Evolutionary conservation across 495 filamentous ascomycete genomes (phyloP).

Genomic region (Cairneyella variabilis): DNA sequence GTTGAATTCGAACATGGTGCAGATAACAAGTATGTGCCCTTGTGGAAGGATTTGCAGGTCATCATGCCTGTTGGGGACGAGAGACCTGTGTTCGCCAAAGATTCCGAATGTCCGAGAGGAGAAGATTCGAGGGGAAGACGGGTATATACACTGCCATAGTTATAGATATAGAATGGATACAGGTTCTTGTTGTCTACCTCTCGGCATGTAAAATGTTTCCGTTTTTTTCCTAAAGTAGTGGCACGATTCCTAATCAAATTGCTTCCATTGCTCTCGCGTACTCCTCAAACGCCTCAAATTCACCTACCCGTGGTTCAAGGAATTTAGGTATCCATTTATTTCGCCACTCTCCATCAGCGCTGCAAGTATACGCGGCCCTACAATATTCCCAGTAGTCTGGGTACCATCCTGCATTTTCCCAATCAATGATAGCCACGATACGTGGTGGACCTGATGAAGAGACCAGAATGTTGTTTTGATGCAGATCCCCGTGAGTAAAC

Average conservation of each 20-base stretch:
- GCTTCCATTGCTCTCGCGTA: constrained; percentile 31
- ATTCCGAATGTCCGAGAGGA: neutral
- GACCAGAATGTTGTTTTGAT: constrained; percentile 38
- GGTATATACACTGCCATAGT: neutral
- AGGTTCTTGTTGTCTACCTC: no score
- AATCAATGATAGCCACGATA: constrained; percentile 36
- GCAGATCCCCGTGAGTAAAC: constrained; percentile 40
- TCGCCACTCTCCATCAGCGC: constrained; percentile 30
- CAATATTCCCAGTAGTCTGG: constrained; percentile 45
- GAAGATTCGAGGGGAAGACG: neutral
- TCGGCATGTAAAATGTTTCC: no score
- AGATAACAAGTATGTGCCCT: constrained; percentile 38
- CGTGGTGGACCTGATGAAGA: constrained; percentile 28
- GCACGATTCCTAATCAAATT: constrained; percentile 25
- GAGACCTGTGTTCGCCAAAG: constrained; percentile 30
- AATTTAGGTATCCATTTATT: constrained; percentile 29
- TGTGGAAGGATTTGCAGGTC: constrained; percentile 51
- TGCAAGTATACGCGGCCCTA: constrained; percentile 33
- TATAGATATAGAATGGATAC: no score
- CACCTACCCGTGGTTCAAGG: constrained; percentile 22
- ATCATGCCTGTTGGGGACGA: constrained; percentile 49
- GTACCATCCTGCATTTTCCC: constrained; percentile 39
- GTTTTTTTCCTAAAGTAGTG: no score
- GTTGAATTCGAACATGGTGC: constrained; percentile 38
- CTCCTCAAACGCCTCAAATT: constrained; percentile 24